Evolutionary conservation across 2,329 filamentous ascomycete genomes (phyloP).

Genomic region (Colletotrichum endophyticum): DNA sequence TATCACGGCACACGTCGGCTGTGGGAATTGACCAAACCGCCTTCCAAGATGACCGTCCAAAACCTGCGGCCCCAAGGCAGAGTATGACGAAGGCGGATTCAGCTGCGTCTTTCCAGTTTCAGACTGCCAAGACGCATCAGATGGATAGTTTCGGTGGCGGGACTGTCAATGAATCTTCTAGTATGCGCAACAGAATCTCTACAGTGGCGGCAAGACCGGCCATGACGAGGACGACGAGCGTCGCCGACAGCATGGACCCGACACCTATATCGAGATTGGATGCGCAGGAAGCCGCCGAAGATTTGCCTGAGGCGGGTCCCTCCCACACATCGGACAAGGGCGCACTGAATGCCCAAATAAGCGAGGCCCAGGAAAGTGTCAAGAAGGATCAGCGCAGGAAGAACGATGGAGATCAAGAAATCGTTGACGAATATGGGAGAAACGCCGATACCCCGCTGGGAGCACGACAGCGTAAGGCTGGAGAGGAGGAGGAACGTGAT

Average conservation of each 20-base stretch:
- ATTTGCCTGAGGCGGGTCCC: not conserved
- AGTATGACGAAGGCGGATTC: not conserved
- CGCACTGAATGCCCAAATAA: not conserved
- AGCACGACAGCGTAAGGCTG: not conserved
- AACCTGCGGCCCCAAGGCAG: not conserved
- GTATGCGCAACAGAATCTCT: slow-evolving; percentile 46
- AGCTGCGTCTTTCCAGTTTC: slow-evolving; percentile 40
- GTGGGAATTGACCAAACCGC: slow-evolving; percentile 40
- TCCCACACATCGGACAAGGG: not conserved
- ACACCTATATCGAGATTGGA: not conserved
- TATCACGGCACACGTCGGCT: slow-evolving; percentile 24
- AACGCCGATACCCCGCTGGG: not conserved
- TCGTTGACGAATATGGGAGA: not conserved
- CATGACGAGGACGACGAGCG: not conserved
- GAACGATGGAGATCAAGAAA: not conserved
- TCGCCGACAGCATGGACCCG: slow-evolving; percentile 13
- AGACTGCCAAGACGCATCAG: slow-evolving; percentile 45
- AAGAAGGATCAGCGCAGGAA: not conserved
- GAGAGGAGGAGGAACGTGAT: too few species aligned
- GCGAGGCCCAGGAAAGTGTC: not conserved
- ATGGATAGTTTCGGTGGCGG: slow-evolving; percentile 29
- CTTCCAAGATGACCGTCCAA: slow-evolving; percentile 35
- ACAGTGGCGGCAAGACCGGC: slow-evolving; percentile 19
- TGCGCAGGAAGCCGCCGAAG: not conserved
- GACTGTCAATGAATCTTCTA: slow-evolving; percentile 41